Conservation (phyloP, 2,329 filamentous ascomycete species). For the Colletotrichum neosansevieriae region DNA sequence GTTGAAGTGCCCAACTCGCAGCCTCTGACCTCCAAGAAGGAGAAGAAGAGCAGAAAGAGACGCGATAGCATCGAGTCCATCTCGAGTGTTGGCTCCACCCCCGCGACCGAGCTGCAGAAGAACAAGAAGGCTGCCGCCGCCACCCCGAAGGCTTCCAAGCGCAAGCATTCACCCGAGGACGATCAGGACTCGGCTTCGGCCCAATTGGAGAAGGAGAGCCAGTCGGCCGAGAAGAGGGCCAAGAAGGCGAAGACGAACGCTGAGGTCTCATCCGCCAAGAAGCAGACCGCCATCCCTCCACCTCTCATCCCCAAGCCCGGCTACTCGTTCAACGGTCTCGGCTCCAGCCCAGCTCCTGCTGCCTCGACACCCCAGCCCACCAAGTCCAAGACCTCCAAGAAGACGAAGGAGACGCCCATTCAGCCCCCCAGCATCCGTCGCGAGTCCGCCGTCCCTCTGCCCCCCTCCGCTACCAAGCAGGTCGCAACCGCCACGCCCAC, state of each 20-base stretch:
- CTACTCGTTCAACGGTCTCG: conserved; percentile 40
- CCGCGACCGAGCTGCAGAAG: conserved; percentile 8
- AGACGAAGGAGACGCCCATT: conserved; percentile 49
- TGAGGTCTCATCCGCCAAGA: conserved; percentile 43
- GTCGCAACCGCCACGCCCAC: conserved; percentile 11
- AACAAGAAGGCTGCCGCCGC: conserved; percentile 8
- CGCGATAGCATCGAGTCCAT: conserved; percentile 39
- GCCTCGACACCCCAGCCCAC: conserved; percentile 43
- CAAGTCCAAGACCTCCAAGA: conserved; percentile 47
- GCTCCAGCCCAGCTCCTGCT: conserved; percentile 43
- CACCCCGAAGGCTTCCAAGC: conserved; percentile 39
- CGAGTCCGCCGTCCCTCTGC: conserved; percentile 30
- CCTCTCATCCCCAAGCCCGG: conserved; percentile 46
- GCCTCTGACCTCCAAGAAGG: conserved; percentile 43
- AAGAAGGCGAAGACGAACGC: conserved; percentile 51
- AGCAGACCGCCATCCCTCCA: conserved; percentile 50
- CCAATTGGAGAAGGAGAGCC: conserved; percentile 51
- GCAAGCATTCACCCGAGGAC: conserved; percentile 47
- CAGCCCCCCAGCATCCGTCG: conserved; percentile 28
- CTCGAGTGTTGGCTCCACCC: conserved; percentile 29
- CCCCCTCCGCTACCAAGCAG: conserved; percentile 7
- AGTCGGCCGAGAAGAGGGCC: conserved; percentile 53
- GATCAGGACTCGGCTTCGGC: conserved; percentile 50
- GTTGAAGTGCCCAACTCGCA: conserved; percentile 35
- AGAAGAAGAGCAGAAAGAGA: conserved; percentile 52